phyloP scores from a whole-genome alignment of 441 rosid species.

The Erysimum cheiri region DNA sequence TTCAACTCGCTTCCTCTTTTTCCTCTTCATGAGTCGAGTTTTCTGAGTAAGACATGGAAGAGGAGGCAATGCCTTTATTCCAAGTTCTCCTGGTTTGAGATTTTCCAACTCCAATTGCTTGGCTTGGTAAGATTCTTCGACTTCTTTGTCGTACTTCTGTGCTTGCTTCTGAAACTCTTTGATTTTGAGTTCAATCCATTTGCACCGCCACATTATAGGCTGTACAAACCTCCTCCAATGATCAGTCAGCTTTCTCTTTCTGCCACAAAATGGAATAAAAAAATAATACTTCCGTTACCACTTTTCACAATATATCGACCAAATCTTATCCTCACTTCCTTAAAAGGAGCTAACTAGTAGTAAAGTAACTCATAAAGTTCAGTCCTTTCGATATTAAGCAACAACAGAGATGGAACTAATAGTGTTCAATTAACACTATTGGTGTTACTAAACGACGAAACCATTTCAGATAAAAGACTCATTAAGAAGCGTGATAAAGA shows the following conservation, averaged over 20 bases:
- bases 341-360: conserved; percentile 9
- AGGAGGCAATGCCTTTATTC: conserved; percentile 54
- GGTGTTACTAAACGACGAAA: too few species aligned
- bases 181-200: conserved; percentile 82
- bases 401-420: conserved; percentile 11
- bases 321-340: conserved; percentile 13
- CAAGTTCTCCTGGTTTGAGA: conserved; percentile 45
- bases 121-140: conserved; percentile 52
- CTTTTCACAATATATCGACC: neutral
- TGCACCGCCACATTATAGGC: conserved; percentile 84
- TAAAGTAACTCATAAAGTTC: conserved; percentile 14
- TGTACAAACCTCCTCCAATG: conserved; percentile 80
- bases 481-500: conserved; percentile 6
- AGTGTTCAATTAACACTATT: too few species aligned
- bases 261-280: conserved; percentile 39
- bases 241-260: conserved; percentile 83
- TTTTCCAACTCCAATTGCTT: conserved; percentile 55
- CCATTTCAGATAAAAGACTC: neutral
- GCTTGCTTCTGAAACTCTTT: conserved; percentile 63
- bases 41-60: conserved; percentile 48
- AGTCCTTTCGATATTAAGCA: conserved; percentile 5
- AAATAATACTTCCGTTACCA: neutral
- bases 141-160: conserved; percentile 64
- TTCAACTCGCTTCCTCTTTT: conserved; percentile 73
- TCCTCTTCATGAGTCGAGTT: conserved; percentile 64